Evolutionary conservation across 176 grass and related monocot species (phyloP).

Genomic region (Areca catechu): DNA sequence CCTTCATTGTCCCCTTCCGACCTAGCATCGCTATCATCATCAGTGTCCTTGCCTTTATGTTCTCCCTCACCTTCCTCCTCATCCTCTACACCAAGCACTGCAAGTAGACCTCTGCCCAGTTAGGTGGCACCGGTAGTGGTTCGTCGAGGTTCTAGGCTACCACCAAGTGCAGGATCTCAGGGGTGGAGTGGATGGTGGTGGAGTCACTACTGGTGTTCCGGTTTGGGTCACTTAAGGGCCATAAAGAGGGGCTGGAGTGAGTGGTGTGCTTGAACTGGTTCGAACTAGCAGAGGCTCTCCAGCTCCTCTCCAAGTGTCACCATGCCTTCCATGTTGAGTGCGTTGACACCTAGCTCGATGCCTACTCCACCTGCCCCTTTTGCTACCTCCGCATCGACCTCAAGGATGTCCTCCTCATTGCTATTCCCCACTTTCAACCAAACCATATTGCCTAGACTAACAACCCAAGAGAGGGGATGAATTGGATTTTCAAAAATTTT

Average conservation of each 20-base stretch:
- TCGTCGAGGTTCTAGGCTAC: neutral
- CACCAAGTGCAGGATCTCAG: conserved; percentile 46
- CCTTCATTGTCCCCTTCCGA: no score
- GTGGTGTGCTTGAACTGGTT: conserved; percentile 51
- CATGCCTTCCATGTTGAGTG: no score
- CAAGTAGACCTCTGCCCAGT: conserved; percentile 46
- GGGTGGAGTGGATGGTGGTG: conserved; percentile 62
- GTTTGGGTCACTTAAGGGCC: conserved; percentile 55
- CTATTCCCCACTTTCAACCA: no score
- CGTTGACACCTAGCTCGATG: no score
- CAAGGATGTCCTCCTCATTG: conserved; percentile 69
- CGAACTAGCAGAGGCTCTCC: conserved; percentile 24
- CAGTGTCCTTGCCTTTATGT: no score
- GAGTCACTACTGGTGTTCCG: conserved; percentile 85
- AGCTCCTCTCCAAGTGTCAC: no score
- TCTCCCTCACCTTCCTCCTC: no score
- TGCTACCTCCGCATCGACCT: conserved; percentile 23
- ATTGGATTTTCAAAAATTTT: no score
- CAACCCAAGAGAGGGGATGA: no score
- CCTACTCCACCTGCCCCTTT: conserved; percentile 36
- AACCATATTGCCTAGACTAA: no score
- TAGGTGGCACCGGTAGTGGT: neutral
- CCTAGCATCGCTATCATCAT: no score
- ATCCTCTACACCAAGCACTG: no score
- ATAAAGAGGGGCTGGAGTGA: conserved; percentile 66